Base-by-base conservation (phyloP, 108 stramenopile species). In the Thalassiosira profunda region DNA sequence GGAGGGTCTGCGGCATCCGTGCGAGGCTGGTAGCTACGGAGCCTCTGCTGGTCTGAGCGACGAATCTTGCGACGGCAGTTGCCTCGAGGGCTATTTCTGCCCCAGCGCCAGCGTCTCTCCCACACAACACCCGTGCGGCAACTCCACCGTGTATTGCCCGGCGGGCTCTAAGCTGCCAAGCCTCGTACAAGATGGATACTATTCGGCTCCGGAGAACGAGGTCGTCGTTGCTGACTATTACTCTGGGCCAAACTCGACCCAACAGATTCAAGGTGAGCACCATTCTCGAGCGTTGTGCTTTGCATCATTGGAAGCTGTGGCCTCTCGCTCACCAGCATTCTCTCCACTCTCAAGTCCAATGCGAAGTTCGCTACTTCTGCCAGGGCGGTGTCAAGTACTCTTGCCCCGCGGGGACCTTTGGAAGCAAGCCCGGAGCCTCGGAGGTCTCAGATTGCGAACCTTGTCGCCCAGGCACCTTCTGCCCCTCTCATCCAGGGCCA, bases 371-470 rank as follows among this genome's bases (percentile, higher is more conserved):
- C 8, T 65, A 56, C 36, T 76, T 57, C 29, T 76, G 75, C 54
- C 38, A 61, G 20, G 40, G 49, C 38, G 75, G 75, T n/a, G 17
- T 52, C 11, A 76, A 76, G 52, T 76, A 57, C 37, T 68, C 52
- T 35, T 77, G 76, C 37, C 76, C 76, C 2, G 54, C 57, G 37
- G 76, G 76, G 35, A 77, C 67, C n/a, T 69, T 57, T 38, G 76
- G 76, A 0, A 31, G 2, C 18, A 20, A n/a, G 51, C 17, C 51
- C 33, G 28, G 28, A 52, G 29, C 51, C 6, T 31, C 18, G 12
- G 33, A 11, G 34, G 4, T 52, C 4, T n/a, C 15, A 28, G 34
- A 52, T 1, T 52, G 51, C 26, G 26, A 58, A 36, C 58, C 45
- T 7, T 77, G 76, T 64, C 37, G 34, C 7, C 30, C 67, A 29